Conservation (phyloP, 768 basidiomycete genomes). For the Podaxis sp. region DNA sequence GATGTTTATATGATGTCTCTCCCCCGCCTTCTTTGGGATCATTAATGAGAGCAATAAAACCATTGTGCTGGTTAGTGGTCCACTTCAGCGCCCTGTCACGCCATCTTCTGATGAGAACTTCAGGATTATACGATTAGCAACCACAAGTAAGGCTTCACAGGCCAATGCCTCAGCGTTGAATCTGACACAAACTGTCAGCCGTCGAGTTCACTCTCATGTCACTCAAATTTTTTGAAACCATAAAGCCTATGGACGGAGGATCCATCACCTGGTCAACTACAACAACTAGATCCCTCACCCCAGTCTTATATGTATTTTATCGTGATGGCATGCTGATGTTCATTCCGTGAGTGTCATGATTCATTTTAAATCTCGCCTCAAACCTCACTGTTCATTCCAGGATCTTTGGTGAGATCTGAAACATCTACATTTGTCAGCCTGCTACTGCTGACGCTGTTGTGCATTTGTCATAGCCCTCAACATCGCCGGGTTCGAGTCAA, state of each 20-base stretch:
- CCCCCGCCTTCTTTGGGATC: background rate
- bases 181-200: background rate
- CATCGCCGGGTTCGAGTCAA: background rate
- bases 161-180: background rate
- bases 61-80: background rate
- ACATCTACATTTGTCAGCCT: background rate
- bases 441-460: background rate
- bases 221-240: background rate
- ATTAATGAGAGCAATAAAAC: background rate
- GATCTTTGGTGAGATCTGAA: background rate
- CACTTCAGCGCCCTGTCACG: background rate
- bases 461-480: background rate
- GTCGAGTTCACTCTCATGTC: background rate
- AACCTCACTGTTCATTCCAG: background rate
- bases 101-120: background rate
- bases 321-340: background rate
- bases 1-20: background rate
- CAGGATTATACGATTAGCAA: background rate
- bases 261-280: background rate
- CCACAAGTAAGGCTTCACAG: background rate
- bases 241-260: background rate
- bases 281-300: too few species aligned
- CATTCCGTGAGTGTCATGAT: background rate
- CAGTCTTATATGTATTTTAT: background rate
- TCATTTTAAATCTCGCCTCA: background rate